Evolutionary conservation across 2,329 filamentous ascomycete species (phyloP).

Genomic region (Penicillium nordicum): DNA sequence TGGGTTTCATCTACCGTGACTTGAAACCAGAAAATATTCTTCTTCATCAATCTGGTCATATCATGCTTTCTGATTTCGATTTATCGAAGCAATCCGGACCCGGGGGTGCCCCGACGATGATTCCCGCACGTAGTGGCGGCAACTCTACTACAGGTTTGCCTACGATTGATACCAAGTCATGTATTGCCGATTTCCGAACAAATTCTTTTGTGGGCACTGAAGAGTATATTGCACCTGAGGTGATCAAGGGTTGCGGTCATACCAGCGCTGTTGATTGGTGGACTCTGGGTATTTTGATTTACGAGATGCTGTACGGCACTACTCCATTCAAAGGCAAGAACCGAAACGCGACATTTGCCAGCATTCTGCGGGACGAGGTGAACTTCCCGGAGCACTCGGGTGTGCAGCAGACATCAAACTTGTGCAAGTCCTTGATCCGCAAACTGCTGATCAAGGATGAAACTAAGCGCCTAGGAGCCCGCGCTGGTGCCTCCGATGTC

Average conservation of each 20-base stretch:
- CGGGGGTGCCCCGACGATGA: conserved; percentile 96
- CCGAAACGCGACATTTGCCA: conserved; percentile 94
- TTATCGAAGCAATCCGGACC: conserved; percentile 95
- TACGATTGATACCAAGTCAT: conserved; percentile 98
- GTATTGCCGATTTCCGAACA: conserved; percentile 95
- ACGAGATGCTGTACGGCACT: conserved; percentile 98
- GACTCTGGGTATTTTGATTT: conserved; percentile 94
- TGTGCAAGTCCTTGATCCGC: conserved; percentile 94
- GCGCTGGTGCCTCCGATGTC: conserved; percentile 93
- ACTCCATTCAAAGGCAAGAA: conserved; percentile 99
- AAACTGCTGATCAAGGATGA: conserved; percentile 99
- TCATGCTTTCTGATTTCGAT: conserved; percentile 99
- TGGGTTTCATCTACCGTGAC: conserved; percentile 99
- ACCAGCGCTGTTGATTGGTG: conserved; percentile 99
- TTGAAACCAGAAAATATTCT: conserved; percentile 97
- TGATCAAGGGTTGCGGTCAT: conserved; percentile 97
- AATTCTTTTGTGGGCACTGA: conserved; percentile 99
- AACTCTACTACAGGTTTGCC: conserved; percentile 81
- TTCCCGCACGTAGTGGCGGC: conserved; percentile 76
- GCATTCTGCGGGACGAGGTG: conserved; percentile 92
- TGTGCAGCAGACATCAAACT: conserved; percentile 79
- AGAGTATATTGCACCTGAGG: conserved; percentile 97
- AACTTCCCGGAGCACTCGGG: conserved; percentile 89
- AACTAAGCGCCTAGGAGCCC: conserved; percentile 84
- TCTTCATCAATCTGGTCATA: conserved; percentile 97